Evolutionary conservation across 2,329 filamentous ascomycete species (phyloP).

Genomic region (Aspergillus arachidicola): DNA sequence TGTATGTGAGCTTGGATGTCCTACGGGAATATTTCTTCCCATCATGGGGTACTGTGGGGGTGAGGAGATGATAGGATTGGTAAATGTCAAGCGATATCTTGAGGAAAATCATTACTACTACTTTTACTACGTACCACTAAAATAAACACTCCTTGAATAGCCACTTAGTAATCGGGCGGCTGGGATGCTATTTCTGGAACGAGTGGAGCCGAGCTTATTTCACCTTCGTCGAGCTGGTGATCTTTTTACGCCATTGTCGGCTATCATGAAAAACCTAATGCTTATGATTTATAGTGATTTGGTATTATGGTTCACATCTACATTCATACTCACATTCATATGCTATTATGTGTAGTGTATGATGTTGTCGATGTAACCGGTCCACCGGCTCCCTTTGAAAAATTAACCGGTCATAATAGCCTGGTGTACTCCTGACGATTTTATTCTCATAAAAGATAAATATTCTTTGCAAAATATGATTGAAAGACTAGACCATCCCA

Average conservation of each 20-base stretch:
- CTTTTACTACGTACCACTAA: neutral
- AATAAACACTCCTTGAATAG: neutral
- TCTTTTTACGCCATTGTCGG: neutral
- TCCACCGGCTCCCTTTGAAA: neutral
- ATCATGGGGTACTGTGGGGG: constrained; percentile 1
- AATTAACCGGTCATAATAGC: neutral
- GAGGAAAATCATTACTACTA: neutral
- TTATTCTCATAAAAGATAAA: neutral
- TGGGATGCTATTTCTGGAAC: constrained; percentile 8
- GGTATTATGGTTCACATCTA: neutral
- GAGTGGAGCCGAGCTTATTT: constrained; percentile 17
- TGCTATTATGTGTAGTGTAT: neutral
- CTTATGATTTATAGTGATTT: neutral
- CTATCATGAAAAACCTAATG: neutral
- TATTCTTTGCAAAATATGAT: neutral
- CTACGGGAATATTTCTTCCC: neutral
- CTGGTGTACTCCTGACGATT: neutral
- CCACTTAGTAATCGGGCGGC: neutral
- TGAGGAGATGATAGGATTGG: neutral
- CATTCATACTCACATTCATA: neutral
- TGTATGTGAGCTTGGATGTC: constrained; percentile 12
- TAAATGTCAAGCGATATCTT: constrained; percentile 1
- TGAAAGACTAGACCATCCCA: neutral
- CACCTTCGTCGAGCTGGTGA: neutral
- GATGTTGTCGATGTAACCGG: neutral